These are phyloP conservation scores for Irpex lacteus DNA, from an alignment of 1,284 basidiomycete genomes.

Conservation along the genomic window DNA sequence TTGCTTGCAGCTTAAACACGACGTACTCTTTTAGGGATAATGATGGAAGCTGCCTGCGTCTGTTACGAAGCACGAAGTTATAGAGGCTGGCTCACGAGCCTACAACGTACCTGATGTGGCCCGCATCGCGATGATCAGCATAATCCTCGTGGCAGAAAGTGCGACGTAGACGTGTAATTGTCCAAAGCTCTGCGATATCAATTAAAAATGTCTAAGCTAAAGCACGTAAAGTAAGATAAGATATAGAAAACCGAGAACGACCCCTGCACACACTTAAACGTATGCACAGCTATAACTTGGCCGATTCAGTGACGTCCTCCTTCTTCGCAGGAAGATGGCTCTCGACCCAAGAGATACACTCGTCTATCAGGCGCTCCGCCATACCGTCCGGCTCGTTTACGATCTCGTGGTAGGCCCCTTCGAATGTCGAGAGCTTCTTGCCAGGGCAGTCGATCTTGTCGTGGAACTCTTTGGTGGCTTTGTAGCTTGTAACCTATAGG, in stretches of 20 bases:
- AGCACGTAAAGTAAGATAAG: background rate
- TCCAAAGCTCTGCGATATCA: no score
- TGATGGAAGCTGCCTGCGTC: no score
- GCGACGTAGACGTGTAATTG: no score
- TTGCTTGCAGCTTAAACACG: no score
- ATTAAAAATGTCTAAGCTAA: background rate
- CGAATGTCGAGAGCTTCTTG: conserved; percentile 61
- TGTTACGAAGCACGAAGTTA: no score
- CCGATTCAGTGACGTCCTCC: background rate
- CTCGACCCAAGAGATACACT: conserved; percentile 57
- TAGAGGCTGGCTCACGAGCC: no score
- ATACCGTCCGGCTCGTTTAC: conserved; percentile 78
- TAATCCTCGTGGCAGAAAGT: no score
- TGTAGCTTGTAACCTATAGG: conserved; percentile 56
- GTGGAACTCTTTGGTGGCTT: conserved; percentile 60
- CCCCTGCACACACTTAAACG: background rate
- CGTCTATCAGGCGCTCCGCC: conserved; percentile 57
- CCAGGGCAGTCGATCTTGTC: conserved; percentile 56
- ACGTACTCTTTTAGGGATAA: no score
- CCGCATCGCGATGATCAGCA: no score
- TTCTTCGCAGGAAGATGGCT: conserved; percentile 16
- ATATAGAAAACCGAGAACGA: background rate
- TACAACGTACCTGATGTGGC: no score
- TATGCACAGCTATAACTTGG: background rate
- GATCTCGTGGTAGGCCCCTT: conserved; percentile 82